Evolutionary conservation across 495 filamentous ascomycete species (phyloP), one percentile per base, ranked within the genome.

Genomic region (Talaromyces adpressus): DNA sequence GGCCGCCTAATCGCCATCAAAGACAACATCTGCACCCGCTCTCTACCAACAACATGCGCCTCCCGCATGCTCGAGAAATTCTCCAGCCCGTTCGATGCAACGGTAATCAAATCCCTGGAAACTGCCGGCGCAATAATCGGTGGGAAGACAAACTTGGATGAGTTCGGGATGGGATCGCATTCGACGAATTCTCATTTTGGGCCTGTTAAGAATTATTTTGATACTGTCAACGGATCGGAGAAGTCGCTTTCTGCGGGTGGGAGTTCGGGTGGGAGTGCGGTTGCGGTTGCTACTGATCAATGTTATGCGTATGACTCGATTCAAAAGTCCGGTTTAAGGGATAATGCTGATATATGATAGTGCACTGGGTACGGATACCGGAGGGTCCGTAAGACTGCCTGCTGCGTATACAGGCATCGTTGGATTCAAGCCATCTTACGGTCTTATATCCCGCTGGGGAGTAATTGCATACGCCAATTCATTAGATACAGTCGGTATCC

Each of bases 161-260:
- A 98, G 71, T 98, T 98, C 75, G 94, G 94, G 22, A 98, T 98
- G 94, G 94, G 94, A 41, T 95, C 92, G 11, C 90, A 98, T 75
- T 91, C 91, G 16, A 83, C 81, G 2, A 75, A 92, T 70, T 95
- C 93, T 20, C 71, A 73, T 60, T 89, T 89, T 70, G 93, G 90
- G 4, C 68, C 84, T 22, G 90, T 94, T 3, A 81, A 79, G 52
- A 86, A 77, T 25, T 23, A 72, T 66, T 25, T 65, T 61, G 69
- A 69, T 52, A 34, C 18, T 36, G 27, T 32, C 29, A 20, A 34
- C 11, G 23, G 30, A 20, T n/a, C 56, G 4, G 66, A 68, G 34
- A 68, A 72, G 11, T 64, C 74, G 47, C 71, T 84, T 36, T 96
- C 93, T 5, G 87, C 90, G 2, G 94, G 94, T 49, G 94, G 94